Base-by-base conservation (phyloP, 768 basidiomycete genomes). In the Kockovaella imperatae region DNA sequence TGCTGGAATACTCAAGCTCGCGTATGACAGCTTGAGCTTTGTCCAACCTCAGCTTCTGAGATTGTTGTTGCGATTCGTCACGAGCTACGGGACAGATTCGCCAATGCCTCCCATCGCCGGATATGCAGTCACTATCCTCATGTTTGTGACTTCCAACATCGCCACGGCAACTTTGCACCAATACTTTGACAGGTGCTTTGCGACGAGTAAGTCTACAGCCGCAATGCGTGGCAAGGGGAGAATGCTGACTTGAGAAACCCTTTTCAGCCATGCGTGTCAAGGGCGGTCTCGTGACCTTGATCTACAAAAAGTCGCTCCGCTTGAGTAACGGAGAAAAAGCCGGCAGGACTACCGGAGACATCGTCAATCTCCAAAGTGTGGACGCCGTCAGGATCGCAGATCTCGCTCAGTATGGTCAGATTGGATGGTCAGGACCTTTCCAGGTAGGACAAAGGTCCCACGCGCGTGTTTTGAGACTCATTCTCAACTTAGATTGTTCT, bases 321-420 rank as follows among this genome's bases (percentile, higher is more conserved):
- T 78, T 97, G 7, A 87, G 86, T 1, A 89, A 84, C 59, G 85
- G 87, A 49, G 89, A 87, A 60, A 80, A 84, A 4, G 77, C 79
- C 8, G 73, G 71, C 4, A 80, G 87, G 34, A 78, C 86, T 0
- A 81, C 86, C 0, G 91, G 93, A 1, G 90, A 95, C 65, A 90
- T 95, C 29, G 88, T 95, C 54, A 96, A 95, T 64, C 72, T 93
- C 26, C 90, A 91, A 83, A 84, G 83, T 6, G 88, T 93, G 13
- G 69, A 70, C 49, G 67, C 69, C 5, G 64, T 68, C 40, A 41
- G 67, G 34, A 68, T 70, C 17, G 64, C 58, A 17, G 69, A 69
- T 57, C 48, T 70, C 20, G 58, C 60, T 41, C 66, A 67, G 45
- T 74, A 74, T 64, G 87, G 84, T 1, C 75, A 95, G 35, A 90